Percentiles rank a stretch among this genome's conserved stretches.
Evolutionary conservation across 352 stramenopile genomes (phyloP).

Genomic region (Pythium scleroteichum): DNA sequence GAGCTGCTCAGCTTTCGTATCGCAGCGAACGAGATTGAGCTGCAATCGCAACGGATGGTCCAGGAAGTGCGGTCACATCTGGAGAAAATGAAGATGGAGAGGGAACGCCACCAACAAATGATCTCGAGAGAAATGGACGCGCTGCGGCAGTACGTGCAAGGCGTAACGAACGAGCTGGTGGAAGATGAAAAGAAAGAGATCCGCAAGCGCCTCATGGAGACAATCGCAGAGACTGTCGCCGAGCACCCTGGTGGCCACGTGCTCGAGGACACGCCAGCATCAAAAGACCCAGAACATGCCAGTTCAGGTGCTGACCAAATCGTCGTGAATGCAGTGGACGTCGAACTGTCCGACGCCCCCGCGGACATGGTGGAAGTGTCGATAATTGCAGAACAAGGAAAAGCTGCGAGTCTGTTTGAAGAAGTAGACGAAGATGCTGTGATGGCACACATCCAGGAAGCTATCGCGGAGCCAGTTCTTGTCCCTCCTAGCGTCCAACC

Average conservation of each 20-base stretch:
- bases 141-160: slow-evolving; percentile 48
- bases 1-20: slow-evolving; percentile 51
- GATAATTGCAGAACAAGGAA: background rate
- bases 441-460: slow-evolving; percentile 11
- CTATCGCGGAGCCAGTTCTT: background rate
- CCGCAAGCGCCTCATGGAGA: slow-evolving; percentile 40
- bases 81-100: slow-evolving; percentile 46
- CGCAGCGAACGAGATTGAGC: slow-evolving; percentile 52
- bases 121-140: slow-evolving; percentile 69
- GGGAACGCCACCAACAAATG: slow-evolving; percentile 57
- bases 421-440: slow-evolving; percentile 4
- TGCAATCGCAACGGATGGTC: slow-evolving; percentile 55
- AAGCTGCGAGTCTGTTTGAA: slow-evolving; percentile 1
- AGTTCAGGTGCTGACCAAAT: no score
- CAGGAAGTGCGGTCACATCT: slow-evolving; percentile 49
- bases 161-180: slow-evolving; percentile 54
- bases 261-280: background rate
- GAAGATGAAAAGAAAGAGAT: slow-evolving; percentile 56
- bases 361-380: slow-evolving; percentile 2
- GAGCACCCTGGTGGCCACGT: background rate
- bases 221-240: slow-evolving; percentile 22
- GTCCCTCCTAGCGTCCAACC: no score
- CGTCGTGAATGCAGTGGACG: background rate
- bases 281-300: background rate
- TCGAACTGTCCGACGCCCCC: background rate